phyloP scores from a whole-genome alignment of 768 basidiomycete species.

The Termitomyces titanicus region DNA sequence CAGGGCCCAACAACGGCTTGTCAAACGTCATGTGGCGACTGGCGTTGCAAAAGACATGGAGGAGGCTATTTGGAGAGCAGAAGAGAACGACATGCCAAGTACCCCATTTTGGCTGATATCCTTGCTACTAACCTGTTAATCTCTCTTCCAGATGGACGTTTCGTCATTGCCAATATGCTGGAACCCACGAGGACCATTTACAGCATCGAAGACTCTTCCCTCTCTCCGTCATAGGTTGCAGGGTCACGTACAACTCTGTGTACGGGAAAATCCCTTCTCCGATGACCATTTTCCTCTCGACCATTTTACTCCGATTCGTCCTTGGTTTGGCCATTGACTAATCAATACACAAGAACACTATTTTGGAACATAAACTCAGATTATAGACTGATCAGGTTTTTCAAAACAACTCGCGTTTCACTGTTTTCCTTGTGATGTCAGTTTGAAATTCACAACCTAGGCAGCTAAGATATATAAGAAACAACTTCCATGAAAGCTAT shows the following conservation, averaged over 20 bases:
- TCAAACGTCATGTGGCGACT: conserved; percentile 72
- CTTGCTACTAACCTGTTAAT: not conserved
- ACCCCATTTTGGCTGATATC: conserved; percentile 14
- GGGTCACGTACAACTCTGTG: not conserved
- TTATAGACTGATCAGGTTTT: too few species aligned
- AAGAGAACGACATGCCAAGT: conserved; percentile 79
- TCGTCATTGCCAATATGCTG: conserved; percentile 41
- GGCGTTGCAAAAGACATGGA: conserved; percentile 65
- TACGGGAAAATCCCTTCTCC: not conserved
- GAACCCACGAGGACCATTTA: conserved; percentile 41
- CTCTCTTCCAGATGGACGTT: conserved; percentile 37
- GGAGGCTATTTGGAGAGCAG: conserved; percentile 69
- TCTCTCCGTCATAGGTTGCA: not conserved
- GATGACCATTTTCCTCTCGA: not conserved
- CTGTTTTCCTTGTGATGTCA: too few species aligned
- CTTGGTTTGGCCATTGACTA: too few species aligned
- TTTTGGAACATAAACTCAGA: too few species aligned
- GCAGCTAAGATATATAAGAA: too few species aligned
- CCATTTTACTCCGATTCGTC: too few species aligned
- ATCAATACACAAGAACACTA: too few species aligned
- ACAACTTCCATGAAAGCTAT: too few species aligned
- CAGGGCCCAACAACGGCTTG: conserved; percentile 56
- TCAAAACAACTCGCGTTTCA: too few species aligned
- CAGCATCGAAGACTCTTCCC: conserved; percentile 1
- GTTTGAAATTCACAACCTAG: too few species aligned